Conservation (phyloP, 1,284 basidiomycete species). For the Trametes pubescens region DNA sequence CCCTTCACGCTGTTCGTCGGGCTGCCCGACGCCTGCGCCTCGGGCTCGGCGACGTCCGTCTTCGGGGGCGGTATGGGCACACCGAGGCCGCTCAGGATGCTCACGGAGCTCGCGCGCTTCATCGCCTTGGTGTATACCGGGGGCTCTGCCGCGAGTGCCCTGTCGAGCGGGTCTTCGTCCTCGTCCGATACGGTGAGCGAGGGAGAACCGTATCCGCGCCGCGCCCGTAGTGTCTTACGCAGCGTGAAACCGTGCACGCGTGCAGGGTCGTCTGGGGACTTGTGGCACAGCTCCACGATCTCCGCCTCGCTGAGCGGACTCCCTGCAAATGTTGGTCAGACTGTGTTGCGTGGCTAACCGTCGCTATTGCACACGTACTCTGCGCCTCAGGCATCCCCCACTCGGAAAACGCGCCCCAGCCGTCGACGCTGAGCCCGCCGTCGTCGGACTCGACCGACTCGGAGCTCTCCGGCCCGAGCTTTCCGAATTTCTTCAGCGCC, state of each 20-base stretch:
- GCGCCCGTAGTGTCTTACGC: constrained; percentile 53
- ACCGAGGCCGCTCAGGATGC: constrained; percentile 92
- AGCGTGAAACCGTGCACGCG: constrained; percentile 88
- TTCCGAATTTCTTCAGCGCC: constrained; percentile 89
- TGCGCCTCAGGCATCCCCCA: constrained; percentile 61
- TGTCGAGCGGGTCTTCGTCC: constrained; percentile 48
- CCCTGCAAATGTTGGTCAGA: constrained; percentile 47
- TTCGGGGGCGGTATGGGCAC: constrained; percentile 75
- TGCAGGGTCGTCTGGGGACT: constrained; percentile 80
- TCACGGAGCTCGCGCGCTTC: constrained; percentile 94
- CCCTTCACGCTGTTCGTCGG: constrained; percentile 55
- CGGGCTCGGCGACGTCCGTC: constrained; percentile 41
- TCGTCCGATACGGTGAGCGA: constrained; percentile 47
- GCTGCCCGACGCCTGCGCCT: constrained; percentile 37
- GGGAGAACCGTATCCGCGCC: constrained; percentile 39
- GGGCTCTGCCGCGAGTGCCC: constrained; percentile 37
- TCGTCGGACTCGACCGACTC: constrained; percentile 65
- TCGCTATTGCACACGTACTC: constrained; percentile 48
- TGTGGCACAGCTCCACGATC: constrained; percentile 87
- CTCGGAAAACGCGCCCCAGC: constrained; percentile 86
- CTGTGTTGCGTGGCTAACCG: neutral
- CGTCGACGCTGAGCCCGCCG: constrained; percentile 80
- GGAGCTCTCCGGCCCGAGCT: constrained; percentile 61
- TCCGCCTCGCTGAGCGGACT: constrained; percentile 86
- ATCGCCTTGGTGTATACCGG: constrained; percentile 62